phyloP scores from a whole-genome alignment of 768 basidiomycete species.

The Pisolithus albus region DNA sequence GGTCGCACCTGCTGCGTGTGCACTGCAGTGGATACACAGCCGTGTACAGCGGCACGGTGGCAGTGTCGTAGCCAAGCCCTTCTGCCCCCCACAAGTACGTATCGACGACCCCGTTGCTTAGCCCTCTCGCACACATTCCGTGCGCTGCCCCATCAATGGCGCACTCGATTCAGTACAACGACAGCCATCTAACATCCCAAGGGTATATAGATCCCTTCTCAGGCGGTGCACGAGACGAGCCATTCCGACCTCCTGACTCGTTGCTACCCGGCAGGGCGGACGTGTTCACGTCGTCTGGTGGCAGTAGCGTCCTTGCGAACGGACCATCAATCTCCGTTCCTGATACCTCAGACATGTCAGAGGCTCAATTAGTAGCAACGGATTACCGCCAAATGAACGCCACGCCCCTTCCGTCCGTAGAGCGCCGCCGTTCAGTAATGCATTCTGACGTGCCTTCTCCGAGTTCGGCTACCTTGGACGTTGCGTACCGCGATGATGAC shows the following conservation, averaged over 20 bases:
- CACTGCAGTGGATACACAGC: too few relatives aligned
- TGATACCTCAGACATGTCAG: slow-evolving; percentile 9
- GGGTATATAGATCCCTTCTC: slow-evolving; percentile 20
- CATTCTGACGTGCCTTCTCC: slow-evolving; percentile 9
- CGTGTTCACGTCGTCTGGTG: slow-evolving; percentile 12
- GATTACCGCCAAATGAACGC: slow-evolving; percentile 19
- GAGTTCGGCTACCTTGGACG: slow-evolving; percentile 5
- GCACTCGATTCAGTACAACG: slow-evolving; percentile 6
- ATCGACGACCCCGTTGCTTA: too few relatives aligned
- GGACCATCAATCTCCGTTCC: slow-evolving; percentile 7
- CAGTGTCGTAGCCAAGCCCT: too few relatives aligned
- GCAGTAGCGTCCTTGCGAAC: slow-evolving; percentile 14
- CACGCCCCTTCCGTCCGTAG: slow-evolving; percentile 11
- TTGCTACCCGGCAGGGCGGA: slow-evolving; percentile 13
- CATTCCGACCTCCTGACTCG: slow-evolving; percentile 10
- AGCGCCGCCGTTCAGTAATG: slow-evolving; percentile 11
- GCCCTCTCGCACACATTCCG: too few relatives aligned
- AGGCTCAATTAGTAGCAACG: slow-evolving; percentile 20
- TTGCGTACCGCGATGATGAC: slow-evolving; percentile 21
- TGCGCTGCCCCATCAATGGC: slow-evolving; percentile 15
- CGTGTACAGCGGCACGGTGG: too few relatives aligned
- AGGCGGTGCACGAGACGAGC: slow-evolving; percentile 18
- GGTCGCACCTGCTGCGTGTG: too few relatives aligned
- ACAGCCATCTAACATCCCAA: slow-evolving; percentile 5
- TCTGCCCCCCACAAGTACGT: too few relatives aligned